Percentiles rank a stretch among this genome's conserved stretches.
Evolutionary conservation across 345 rosid species (phyloP).

Genomic region (Crucihimalaya himalaica): DNA sequence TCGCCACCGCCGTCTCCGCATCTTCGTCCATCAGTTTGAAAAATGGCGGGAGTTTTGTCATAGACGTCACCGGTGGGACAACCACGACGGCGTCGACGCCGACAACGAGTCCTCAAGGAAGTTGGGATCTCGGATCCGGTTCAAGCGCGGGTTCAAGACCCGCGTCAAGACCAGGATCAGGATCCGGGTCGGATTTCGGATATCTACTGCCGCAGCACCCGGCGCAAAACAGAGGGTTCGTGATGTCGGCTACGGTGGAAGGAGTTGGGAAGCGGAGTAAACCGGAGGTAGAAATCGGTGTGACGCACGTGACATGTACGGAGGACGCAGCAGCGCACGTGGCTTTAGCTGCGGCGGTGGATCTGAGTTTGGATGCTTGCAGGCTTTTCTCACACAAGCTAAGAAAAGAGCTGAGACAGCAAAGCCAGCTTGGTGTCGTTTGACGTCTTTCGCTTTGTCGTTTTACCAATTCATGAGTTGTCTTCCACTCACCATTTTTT

Average conservation of each 20-base stretch:
- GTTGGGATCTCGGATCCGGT: slow-evolving; percentile 74
- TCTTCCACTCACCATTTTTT: slow-evolving; percentile 30
- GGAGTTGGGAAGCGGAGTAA: slow-evolving; percentile 55
- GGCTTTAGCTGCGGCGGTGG: slow-evolving; percentile 94
- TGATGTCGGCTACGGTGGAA: slow-evolving; percentile 84
- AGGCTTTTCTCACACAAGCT: slow-evolving; percentile 74
- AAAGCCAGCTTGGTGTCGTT: slow-evolving; percentile 58
- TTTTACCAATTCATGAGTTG: slow-evolving; percentile 43
- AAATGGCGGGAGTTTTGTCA: slow-evolving; percentile 73
- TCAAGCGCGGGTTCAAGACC: slow-evolving; percentile 54
- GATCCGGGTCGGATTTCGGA: slow-evolving; percentile 75
- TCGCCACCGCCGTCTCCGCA: slow-evolving; percentile 43
- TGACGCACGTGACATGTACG: slow-evolving; percentile 91
- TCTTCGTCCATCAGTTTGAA: slow-evolving; percentile 60
- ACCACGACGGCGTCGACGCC: slow-evolving; percentile 60
- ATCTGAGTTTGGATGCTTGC: slow-evolving; percentile 95
- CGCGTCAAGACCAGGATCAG: slow-evolving; percentile 80
- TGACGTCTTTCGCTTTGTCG: slow-evolving; percentile 53
- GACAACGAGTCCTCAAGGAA: slow-evolving; percentile 68
- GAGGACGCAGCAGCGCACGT: slow-evolving; percentile 97
- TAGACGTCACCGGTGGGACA: slow-evolving; percentile 62
- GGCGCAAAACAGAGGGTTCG: slow-evolving; percentile 60
- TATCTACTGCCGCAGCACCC: slow-evolving; percentile 34
- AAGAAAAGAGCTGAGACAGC: slow-evolving; percentile 79
- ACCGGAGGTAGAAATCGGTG: slow-evolving; percentile 84